Percentiles rank a stretch among this genome's conserved stretches.
phyloP scores from a whole-genome alignment of 228 moss, liverwort and hornwort genomes.

The Sphagnum magellanicum region DNA sequence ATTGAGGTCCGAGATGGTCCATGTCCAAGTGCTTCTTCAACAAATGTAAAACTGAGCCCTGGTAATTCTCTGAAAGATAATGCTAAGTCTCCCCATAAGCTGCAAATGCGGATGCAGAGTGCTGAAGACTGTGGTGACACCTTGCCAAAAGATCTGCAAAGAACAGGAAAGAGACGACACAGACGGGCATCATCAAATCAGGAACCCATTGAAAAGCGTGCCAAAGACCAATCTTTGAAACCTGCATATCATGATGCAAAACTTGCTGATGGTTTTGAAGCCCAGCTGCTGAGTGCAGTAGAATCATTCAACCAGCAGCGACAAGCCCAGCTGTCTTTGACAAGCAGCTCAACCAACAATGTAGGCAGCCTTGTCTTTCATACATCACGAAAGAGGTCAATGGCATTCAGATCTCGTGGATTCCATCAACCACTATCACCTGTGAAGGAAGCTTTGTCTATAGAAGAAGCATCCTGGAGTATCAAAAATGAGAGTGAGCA shows the following conservation, averaged over 20 bases:
- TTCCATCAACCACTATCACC: slow-evolving; percentile 36
- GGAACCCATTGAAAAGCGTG: slow-evolving; percentile 33
- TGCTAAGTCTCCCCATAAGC: slow-evolving; percentile 29
- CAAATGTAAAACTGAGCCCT: slow-evolving; percentile 17
- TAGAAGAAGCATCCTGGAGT: slow-evolving; percentile 28
- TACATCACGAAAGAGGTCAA: slow-evolving; percentile 24
- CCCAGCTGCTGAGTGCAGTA: slow-evolving; percentile 30
- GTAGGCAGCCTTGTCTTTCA: slow-evolving; percentile 16
- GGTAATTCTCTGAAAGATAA: slow-evolving; percentile 10
- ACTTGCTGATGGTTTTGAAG: slow-evolving; percentile 27
- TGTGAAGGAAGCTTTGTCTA: slow-evolving; percentile 24
- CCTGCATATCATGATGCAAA: slow-evolving; percentile 1
- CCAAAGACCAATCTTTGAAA: no score
- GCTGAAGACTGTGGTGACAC: slow-evolving; percentile 5
- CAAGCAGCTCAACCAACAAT: slow-evolving; percentile 4
- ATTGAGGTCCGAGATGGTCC: slow-evolving; percentile 35
- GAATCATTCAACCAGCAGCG: slow-evolving; percentile 42
- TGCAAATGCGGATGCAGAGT: slow-evolving; percentile 3
- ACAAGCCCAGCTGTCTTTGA: slow-evolving; percentile 11
- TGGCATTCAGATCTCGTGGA: slow-evolving; percentile 19
- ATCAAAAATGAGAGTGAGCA: slow-evolving; percentile 4
- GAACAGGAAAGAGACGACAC: slow-evolving; percentile 36
- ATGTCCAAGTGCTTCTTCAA: slow-evolving; percentile 32
- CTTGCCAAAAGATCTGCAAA: slow-evolving; percentile 12
- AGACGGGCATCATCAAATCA: slow-evolving; percentile 26